Conservation (phyloP, 305 asterid genomes). For the Fraxinus sp. region DNA sequence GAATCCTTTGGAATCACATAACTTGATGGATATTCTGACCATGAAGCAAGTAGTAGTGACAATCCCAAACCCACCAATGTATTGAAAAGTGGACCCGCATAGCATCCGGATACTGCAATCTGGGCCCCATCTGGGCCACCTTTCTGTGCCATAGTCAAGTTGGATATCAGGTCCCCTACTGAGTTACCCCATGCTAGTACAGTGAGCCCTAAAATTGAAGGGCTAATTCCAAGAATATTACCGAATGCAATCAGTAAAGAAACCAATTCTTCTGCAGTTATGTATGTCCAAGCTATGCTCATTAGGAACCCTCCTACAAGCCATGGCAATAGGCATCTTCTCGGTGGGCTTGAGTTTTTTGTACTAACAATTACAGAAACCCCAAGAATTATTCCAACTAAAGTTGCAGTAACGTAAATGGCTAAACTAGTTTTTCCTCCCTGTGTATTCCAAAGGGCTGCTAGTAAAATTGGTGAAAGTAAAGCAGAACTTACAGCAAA, state of each 20-base stretch:
- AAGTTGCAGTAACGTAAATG: conserved; percentile 24
- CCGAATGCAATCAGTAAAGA: conserved; percentile 59
- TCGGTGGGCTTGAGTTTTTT: conserved; percentile 50
- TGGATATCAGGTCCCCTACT: conserved; percentile 66
- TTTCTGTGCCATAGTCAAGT: conserved; percentile 56
- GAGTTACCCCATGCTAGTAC: conserved; percentile 94
- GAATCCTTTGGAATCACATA: conserved; percentile 43
- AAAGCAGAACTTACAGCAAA: conserved; percentile 44
- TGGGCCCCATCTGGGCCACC: conserved; percentile 68
- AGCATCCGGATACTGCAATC: conserved; percentile 80
- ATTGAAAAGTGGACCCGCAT: conserved; percentile 79
- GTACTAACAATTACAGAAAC: conserved; percentile 37
- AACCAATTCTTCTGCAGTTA: conserved; percentile 62
- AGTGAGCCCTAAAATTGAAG: conserved; percentile 70
- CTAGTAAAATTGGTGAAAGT: conserved; percentile 55
- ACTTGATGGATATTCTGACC: conserved; percentile 49
- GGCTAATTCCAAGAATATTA: conserved; percentile 49
- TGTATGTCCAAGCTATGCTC: conserved; percentile 77
- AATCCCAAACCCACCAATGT: conserved; percentile 68
- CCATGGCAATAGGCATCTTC: conserved; percentile 51
- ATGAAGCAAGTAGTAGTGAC: conserved; percentile 57
- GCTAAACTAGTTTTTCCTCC: conserved; percentile 18
- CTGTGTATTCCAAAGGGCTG: conserved; percentile 33
- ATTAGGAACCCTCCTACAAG: conserved; percentile 61
- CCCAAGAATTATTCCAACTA: conserved; percentile 50